These are phyloP conservation scores for Tetragonia tetragonoides DNA, from an alignment of 148 eudicot genomes.

Conservation along the genomic window DNA sequence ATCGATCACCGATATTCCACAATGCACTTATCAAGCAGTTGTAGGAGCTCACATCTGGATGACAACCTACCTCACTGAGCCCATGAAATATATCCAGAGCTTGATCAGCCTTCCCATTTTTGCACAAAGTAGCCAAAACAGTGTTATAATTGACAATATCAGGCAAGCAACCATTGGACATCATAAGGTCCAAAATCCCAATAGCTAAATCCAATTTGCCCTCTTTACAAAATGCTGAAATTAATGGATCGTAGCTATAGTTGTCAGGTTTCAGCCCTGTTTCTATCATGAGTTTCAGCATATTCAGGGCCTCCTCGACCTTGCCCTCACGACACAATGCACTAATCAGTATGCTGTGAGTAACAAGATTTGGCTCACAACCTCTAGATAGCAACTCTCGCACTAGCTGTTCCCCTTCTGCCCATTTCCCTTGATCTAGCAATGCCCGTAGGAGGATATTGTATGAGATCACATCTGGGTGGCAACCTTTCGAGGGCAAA, in stretches of 20 bases:
- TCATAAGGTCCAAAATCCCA: conserved; percentile 53
- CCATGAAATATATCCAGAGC: conserved; percentile 55
- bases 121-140: conserved; percentile 55
- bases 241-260: conserved; percentile 61
- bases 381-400: conserved; percentile 46
- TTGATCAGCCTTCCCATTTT: conserved; percentile 50
- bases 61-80: conserved; percentile 58
- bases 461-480: conserved; percentile 59
- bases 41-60: conserved; percentile 65
- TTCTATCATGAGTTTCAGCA: conserved; percentile 55
- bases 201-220: conserved; percentile 59
- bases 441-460: conserved; percentile 51
- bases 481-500: conserved; percentile 44
- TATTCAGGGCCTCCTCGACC: conserved; percentile 44
- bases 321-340: conserved; percentile 53
- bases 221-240: conserved; percentile 56
- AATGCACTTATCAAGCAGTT: conserved; percentile 60
- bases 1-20: conserved; percentile 51
- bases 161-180: conserved; percentile 57
- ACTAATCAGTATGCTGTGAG: conserved; percentile 54
- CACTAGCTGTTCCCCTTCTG: conserved; percentile 51
- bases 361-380: conserved; percentile 58
- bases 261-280: conserved; percentile 55
- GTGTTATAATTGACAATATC: conserved; percentile 71
- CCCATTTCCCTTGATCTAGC: conserved; percentile 57